Evolutionary conservation across 2,329 filamentous ascomycete genomes (phyloP).

Genomic region (Colletotrichum echinochloae): DNA sequence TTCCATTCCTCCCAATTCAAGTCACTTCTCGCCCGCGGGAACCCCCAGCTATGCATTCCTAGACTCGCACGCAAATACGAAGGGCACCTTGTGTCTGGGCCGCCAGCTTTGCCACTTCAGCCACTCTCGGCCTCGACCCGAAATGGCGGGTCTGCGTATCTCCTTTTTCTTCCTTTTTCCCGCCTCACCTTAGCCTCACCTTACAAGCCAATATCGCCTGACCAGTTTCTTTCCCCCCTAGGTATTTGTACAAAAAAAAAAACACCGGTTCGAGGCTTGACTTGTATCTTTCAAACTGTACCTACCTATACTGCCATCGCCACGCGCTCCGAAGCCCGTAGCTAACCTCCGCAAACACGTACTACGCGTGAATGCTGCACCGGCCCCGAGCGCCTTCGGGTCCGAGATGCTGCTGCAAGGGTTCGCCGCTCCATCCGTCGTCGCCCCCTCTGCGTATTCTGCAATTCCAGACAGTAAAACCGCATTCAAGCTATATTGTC

Average conservation of each 20-base stretch:
- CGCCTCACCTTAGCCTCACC: slow-evolving; percentile 10
- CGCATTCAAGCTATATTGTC: not conserved
- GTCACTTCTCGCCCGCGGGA: not conserved
- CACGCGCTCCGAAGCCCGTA: not conserved
- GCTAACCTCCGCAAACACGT: not conserved
- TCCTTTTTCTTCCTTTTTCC: slow-evolving; percentile 3
- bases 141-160: slow-evolving; percentile 23
- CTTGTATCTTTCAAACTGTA: not conserved
- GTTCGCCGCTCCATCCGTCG: not conserved
- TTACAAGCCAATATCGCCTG: slow-evolving; percentile 24
- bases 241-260: not conserved
- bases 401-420: not conserved
- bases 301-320: not conserved
- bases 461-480: not conserved
- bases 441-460: not conserved
- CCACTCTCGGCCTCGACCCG: too few species aligned
- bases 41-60: not conserved
- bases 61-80: not conserved
- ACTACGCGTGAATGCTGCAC: not conserved
- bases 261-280: not conserved
- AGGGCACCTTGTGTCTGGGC: not conserved
- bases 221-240: slow-evolving; percentile 5
- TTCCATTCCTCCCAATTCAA: not conserved
- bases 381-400: not conserved
- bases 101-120: not conserved